These are phyloP conservation scores for Exidia glandulosa DNA, from an alignment of 768 basidiomycete genomes.

Conservation along the genomic window DNA sequence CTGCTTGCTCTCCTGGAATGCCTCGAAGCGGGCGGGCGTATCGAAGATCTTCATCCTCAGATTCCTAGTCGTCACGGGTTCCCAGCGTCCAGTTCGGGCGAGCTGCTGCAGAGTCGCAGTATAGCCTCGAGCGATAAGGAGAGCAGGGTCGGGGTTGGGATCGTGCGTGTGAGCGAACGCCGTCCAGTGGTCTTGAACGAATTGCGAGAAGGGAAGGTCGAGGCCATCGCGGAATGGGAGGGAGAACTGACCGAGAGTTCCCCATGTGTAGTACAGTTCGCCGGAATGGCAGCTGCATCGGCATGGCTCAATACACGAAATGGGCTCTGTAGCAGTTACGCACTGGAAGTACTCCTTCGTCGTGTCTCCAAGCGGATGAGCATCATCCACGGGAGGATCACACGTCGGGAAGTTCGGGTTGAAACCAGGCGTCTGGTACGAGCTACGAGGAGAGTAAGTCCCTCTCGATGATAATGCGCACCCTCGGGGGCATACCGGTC, in stretches of 20 bases:
- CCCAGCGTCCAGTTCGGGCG: conserved; percentile 22
- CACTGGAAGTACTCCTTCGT: conserved; percentile 36
- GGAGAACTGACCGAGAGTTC: conserved; percentile 25
- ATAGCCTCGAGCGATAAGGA: conserved; percentile 34
- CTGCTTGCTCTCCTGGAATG: conserved; percentile 26
- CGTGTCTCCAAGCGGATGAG: conserved; percentile 36
- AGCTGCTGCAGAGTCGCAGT: conserved; percentile 21
- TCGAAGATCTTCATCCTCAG: conserved; percentile 24
- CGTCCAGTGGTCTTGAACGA: conserved; percentile 34
- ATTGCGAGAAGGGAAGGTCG: conserved; percentile 35
- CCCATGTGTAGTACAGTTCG: conserved; percentile 23
- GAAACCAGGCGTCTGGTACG: conserved; percentile 25
- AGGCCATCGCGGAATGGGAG: conserved; percentile 34
- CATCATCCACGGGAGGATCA: conserved; percentile 29
- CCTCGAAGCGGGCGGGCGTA: conserved; percentile 20
- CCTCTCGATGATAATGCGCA: too few species aligned
- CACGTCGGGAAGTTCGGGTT: conserved; percentile 34
- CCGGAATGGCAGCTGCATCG: conserved; percentile 18
- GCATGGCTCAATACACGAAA: too few species aligned
- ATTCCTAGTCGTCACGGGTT: conserved; percentile 19
- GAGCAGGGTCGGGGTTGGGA: conserved; percentile 33
- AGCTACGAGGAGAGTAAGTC: background rate
- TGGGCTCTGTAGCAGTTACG: too few species aligned
- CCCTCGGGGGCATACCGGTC: too few species aligned
- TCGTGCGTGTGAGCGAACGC: conserved; percentile 36